Evolutionary conservation across 202 grass and related monocot species (phyloP), one percentile per base, ranked within the genome.

Genomic region (Panicum virgatum): DNA sequence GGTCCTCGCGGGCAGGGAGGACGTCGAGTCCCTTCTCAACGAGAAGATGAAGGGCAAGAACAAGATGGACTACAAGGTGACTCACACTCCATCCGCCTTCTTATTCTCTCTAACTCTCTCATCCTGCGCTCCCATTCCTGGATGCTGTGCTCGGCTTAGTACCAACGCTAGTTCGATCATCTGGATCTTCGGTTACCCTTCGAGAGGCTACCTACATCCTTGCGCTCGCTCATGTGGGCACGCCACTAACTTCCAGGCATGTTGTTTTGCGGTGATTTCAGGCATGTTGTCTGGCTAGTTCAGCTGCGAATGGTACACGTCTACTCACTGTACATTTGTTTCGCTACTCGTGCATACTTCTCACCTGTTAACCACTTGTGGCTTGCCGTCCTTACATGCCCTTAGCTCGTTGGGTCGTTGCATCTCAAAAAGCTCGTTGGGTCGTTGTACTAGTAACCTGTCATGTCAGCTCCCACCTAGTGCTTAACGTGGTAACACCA

Each of bases 1-100:
- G 38, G 90, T 91, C 45, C 91, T 98, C 68, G 5, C 25, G 2
- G 86, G 78, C 6, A 91, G 93, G 82, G 96, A 90, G 12, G 96
- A 95, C 40, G 96, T 95, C 5, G 92, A 98, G 29, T 40, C 72
- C 18, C 88, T 98, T 29, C 87, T 98, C 75, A 80, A 73, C 40
- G 96, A 98, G 92, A 98, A 98, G 91, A 80, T 95, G 85, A 98
- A 90, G 69, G 80, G 84, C 37, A 89, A 79, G 52, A 98, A 91
- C 51, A 98, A 95, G 74, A 90, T 90, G 88, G 96, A 98, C 67
- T 93, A 60, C 81, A 98, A 95, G 90, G 96, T 98, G 18, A 9
- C 15, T 5, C 9, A 0, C 12, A 25, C 20, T 29, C 25, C 57
- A 15, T 0, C 43, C 3, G 0, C 3, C 19, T 69, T 38, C 18